Percentiles rank a stretch among this genome's conserved stretches.
phyloP scores from a whole-genome alignment of 2,329 filamentous ascomycete genomes.

The Annulohypoxylon truncatum region DNA sequence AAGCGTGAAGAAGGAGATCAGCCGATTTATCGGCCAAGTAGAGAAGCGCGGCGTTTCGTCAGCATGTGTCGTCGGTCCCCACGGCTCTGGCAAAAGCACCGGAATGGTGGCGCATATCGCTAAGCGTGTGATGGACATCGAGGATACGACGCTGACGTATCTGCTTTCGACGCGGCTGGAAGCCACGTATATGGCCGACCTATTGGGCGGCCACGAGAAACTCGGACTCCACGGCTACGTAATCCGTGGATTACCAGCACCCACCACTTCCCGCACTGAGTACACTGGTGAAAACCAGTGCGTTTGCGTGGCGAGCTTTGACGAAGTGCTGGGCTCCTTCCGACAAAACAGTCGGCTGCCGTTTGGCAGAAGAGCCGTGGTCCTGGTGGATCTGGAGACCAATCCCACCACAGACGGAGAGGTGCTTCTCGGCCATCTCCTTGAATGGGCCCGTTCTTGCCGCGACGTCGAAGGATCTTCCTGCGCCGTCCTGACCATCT shows the following conservation, averaged over 20 bases:
- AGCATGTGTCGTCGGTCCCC: conserved; percentile 1
- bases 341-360: not conserved
- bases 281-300: too few species aligned
- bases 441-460: not conserved
- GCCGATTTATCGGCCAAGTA: not conserved
- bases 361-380: not conserved
- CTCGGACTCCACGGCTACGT: not conserved
- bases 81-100: conserved; percentile 5
- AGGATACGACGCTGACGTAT: not conserved
- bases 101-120: conserved; percentile 3
- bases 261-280: not conserved
- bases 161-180: not conserved
- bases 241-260: not conserved
- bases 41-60: not conserved
- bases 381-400: not conserved
- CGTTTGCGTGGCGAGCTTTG: not conserved
- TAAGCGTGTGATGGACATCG: not conserved
- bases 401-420: not conserved
- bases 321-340: not conserved
- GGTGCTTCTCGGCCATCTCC: not conserved
- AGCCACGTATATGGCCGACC: not conserved
- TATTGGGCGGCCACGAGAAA: not conserved
- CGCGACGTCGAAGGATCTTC: not conserved
- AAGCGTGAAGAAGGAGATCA: not conserved
- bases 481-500: not conserved